A percentile compares a stretch with the other conserved stretches of the same genome.
Evolutionary conservation across 139 green algal species (phyloP).

Genomic region (Auxenochlorella protothecoides): DNA sequence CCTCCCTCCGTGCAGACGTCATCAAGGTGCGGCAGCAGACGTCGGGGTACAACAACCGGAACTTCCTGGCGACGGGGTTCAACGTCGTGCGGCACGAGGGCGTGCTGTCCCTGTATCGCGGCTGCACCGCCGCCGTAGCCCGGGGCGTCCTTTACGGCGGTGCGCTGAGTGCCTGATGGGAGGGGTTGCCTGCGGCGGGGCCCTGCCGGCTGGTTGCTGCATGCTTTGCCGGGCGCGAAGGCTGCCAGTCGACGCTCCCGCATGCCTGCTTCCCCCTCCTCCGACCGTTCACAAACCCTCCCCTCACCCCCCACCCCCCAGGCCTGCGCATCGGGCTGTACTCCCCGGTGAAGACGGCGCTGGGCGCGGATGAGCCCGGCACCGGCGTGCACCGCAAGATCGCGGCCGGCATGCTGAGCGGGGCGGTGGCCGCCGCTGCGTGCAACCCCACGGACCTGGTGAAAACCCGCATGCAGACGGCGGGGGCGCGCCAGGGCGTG

Average conservation of each 20-base stretch:
- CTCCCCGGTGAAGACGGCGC: conserved; percentile 47
- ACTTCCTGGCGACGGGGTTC: conserved; percentile 34
- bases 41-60: conserved; percentile 13
- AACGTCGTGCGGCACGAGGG: conserved; percentile 44
- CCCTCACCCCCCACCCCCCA: conserved; percentile 7
- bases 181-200: too few species aligned
- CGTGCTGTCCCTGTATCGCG: conserved; percentile 40
- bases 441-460: conserved; percentile 76
- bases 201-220: too few species aligned
- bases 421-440: conserved; percentile 55
- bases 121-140: conserved; percentile 38
- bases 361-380: conserved; percentile 22
- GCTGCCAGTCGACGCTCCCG: too few species aligned
- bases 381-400: conserved; percentile 41
- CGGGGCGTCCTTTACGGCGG: conserved; percentile 60
- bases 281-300: too few species aligned
- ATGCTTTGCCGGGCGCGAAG: too few species aligned
- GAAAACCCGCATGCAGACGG: conserved; percentile 42
- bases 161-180: conserved; percentile 8
- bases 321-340: conserved; percentile 76
- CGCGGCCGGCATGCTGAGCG: conserved; percentile 47
- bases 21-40: conserved; percentile 71
- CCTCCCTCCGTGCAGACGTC: conserved; percentile 35
- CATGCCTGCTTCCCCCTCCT: too few species aligned
- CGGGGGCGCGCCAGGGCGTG: background rate